phyloP scores from a whole-genome alignment of 1,284 basidiomycete species.

The Irpex rosettiformis region DNA sequence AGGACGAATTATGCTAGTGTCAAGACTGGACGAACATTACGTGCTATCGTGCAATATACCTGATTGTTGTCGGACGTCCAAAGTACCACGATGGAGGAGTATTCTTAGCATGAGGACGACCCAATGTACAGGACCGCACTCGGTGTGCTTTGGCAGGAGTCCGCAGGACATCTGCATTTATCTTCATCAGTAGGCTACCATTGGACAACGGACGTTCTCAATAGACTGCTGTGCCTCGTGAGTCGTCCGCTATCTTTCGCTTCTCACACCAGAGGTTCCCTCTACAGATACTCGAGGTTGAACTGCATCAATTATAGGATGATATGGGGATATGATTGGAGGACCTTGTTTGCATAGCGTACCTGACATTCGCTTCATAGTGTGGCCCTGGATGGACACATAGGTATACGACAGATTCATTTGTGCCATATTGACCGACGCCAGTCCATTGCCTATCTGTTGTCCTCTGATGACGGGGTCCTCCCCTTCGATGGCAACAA shows the following conservation, averaged over 20 bases:
- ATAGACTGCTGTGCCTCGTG: not conserved
- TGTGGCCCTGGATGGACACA: not conserved
- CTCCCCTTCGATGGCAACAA: not conserved
- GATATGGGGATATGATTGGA: not conserved
- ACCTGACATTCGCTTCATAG: not conserved
- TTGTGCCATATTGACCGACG: not conserved
- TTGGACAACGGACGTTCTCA: not conserved
- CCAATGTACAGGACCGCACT: not conserved
- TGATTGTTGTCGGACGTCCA: too few relatives aligned
- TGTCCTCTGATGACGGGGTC: not conserved
- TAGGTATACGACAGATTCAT: not conserved
- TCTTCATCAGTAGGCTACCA: not conserved
- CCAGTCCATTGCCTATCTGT: not conserved
- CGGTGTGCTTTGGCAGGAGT: not conserved
- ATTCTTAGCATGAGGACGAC: not conserved
- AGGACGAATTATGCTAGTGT: too few relatives aligned
- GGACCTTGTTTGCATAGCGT: not conserved
- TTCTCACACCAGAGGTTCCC: not conserved
- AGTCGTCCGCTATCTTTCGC: not conserved
- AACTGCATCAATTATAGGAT: not conserved
- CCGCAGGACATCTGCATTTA: not conserved
- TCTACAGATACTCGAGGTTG: not conserved
- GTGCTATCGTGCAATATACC: too few relatives aligned
- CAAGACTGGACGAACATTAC: too few relatives aligned
- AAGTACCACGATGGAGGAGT: too few relatives aligned